Evolutionary conservation across 2,329 filamentous ascomycete species (phyloP).

Genomic region (Setomelanomma holmii): DNA sequence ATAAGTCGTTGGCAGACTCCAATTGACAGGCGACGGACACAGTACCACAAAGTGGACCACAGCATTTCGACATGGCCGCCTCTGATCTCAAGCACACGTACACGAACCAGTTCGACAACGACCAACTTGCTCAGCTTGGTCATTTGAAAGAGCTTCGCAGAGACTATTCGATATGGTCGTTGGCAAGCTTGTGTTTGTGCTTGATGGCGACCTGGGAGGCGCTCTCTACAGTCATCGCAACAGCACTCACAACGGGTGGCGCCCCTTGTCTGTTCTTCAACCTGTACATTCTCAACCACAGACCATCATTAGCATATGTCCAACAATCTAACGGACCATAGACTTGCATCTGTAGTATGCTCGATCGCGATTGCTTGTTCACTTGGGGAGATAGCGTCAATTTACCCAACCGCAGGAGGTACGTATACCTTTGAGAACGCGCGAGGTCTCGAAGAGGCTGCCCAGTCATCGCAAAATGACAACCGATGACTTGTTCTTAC

Average conservation of each 20-base stretch:
- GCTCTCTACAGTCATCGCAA: conserved; percentile 55
- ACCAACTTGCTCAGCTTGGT: conserved; percentile 27
- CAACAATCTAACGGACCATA: conserved; percentile 18
- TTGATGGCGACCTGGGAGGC: conserved; percentile 63
- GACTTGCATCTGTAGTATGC: conserved; percentile 53
- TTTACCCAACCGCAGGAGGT: conserved; percentile 72
- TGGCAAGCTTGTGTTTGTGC: conserved; percentile 55
- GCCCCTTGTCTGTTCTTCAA: conserved; percentile 58
- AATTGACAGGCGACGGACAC: conserved; percentile 6
- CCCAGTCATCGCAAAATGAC: no score
- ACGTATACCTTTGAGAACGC: no score
- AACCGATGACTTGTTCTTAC: neutral
- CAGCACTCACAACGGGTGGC: conserved; percentile 55
- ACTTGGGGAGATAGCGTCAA: conserved; percentile 73
- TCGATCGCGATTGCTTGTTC: conserved; percentile 73
- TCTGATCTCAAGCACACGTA: conserved; percentile 10
- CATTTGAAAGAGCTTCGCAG: conserved; percentile 36
- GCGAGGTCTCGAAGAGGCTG: no score
- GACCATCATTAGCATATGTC: neutral
- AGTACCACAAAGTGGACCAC: conserved; percentile 4
- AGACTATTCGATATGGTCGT: conserved; percentile 55
- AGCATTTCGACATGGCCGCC: conserved; percentile 16
- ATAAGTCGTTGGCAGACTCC: conserved; percentile 6
- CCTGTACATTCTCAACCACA: conserved; percentile 34
- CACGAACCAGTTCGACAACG: conserved; percentile 13